Evolutionary conservation across 352 stramenopile genomes (phyloP), one percentile per base, ranked within the genome.

Genomic region (Phytopythium chamaehyphon): DNA sequence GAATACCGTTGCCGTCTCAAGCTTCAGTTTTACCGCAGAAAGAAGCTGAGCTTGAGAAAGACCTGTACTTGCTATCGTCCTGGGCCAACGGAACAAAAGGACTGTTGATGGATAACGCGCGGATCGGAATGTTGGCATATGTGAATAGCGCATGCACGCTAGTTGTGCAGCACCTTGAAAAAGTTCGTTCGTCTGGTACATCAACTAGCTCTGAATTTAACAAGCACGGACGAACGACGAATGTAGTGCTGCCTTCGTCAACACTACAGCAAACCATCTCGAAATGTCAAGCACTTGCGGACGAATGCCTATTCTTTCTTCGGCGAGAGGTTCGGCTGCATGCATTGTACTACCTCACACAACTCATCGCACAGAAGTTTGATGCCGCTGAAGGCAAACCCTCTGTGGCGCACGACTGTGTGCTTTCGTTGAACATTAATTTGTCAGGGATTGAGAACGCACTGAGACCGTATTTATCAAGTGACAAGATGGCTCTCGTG

Each of bases 281-380:
- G 64, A 71, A 80, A 31, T 91, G 83, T 52, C 90, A 77, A 33
- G 71, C 75, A 14, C 62, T 91, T 39, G 83, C 78, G 9, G 83
- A 89, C 38, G 79, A 89, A 44, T 90, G 78, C 40, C 68, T 93
- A 23, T 68, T 93, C 21, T 91, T 91, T 45, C 24, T 93, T 38
- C 76, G 83, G 24, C 83, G 80, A 5, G 83, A 93, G 38, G 69
- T 89, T 23, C 75, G 79, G 2, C 54, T 93, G 38, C 80, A 90
- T 33, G 87, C 76, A 50, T 87, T 85, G 51, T 90, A 75, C 47
- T 91, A 83, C 36, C 63, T 91, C 47, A 90, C 74, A n/a, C 80
- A 91, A 42, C 66, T 91, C 40, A 60, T 74, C 6, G 84, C 71
- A 2, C 75, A 86, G 44, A 75, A 73, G 6, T 89, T 80, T 42